Conservation (phyloP, 2,329 filamentous ascomycete species). For the Scedosporium dehoogii region DNA sequence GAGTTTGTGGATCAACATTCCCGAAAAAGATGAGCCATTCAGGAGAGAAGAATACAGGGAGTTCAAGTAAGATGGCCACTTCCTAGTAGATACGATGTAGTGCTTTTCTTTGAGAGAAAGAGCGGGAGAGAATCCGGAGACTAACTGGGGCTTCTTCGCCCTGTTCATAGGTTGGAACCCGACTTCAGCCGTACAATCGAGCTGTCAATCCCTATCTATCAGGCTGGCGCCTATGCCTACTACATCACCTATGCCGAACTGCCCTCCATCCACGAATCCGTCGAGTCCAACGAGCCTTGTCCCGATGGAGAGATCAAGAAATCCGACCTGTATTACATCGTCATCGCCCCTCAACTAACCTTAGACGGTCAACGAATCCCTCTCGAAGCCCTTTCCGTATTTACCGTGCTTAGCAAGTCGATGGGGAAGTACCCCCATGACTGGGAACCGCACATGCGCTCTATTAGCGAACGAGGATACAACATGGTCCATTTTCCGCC, state of each 20-base stretch:
- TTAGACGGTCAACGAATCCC: slow-evolving; percentile 68
- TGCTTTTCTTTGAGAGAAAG: too few relatives aligned
- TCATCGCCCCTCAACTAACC: slow-evolving; percentile 74
- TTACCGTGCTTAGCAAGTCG: slow-evolving; percentile 94
- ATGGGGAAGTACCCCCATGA: slow-evolving; percentile 87
- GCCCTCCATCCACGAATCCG: slow-evolving; percentile 56
- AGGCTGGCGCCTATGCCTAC: slow-evolving; percentile 83
- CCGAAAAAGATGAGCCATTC: slow-evolving; percentile 65
- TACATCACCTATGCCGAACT: slow-evolving; percentile 88
- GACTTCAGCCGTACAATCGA: slow-evolving; percentile 89
- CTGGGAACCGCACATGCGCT: slow-evolving; percentile 81
- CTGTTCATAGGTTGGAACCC: slow-evolving; percentile 57
- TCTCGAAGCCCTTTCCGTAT: slow-evolving; percentile 77
- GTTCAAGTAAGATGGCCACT: slow-evolving; percentile 59
- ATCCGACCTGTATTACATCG: slow-evolving; percentile 81
- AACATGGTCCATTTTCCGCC: slow-evolving; percentile 99
- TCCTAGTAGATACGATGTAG: slow-evolving; percentile 1
- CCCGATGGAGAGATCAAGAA: slow-evolving; percentile 31
- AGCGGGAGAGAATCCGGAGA: too few relatives aligned
- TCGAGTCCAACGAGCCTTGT: slow-evolving; percentile 24
- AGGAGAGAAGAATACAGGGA: slow-evolving; percentile 71
- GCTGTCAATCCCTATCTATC: slow-evolving; percentile 77
- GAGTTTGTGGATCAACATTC: slow-evolving; percentile 94
- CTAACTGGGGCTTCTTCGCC: background rate
- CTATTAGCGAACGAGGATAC: slow-evolving; percentile 85